Evolutionary conservation across 495 filamentous ascomycete genomes (phyloP), one percentile per base, ranked within the genome.

Genomic region (Aspergillus wentii): DNA sequence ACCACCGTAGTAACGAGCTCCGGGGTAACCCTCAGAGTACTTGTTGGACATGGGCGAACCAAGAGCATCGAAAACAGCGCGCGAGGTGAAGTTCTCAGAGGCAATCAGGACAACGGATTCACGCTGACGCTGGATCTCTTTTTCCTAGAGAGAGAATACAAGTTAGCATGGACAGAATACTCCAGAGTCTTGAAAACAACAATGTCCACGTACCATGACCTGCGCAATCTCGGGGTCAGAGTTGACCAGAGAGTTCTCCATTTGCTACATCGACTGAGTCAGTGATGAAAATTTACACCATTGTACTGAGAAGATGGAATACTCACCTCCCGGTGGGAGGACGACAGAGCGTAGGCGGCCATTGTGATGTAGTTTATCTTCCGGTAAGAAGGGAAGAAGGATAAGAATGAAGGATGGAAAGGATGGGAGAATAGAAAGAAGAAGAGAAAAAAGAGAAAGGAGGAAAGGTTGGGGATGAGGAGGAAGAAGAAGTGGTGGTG

Each of bases 21-120:
- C 92, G 54, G 94, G 94, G 68, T 95, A 95, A 52, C 92, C 92
- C 74, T 99, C 92, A 3, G 88, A 94, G 79, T 99, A 99, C 74
- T 99, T 99, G 80, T 99, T 99, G 72, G 92, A 94, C 92, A 99
- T 99, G 35, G 92, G 85, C 63, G 90, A 95, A 40, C 92, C 92
- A 42, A 99, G 72, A 14, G 91, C 89, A 74, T 97, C 88, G 32
- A 99, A 80, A 15, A 99, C 94, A 26, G 92, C 88, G 60, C 94
- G 88, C 29, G 92, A 96, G 19, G 92, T 97, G 66, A 99, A 97
- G 69, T 99, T 99, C 69, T 99, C 92, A 18, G 92, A 99, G 17
- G 92, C 94, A 55, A 99, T 99, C 64, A 99, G 79, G 59, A 97
- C 87, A 70, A 99, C 88, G 48, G 90, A 96, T 75, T 97, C 90